phyloP scores from a whole-genome alignment of 495 filamentous ascomycete genomes.

The Diplogelasinospora grovesii region DNA sequence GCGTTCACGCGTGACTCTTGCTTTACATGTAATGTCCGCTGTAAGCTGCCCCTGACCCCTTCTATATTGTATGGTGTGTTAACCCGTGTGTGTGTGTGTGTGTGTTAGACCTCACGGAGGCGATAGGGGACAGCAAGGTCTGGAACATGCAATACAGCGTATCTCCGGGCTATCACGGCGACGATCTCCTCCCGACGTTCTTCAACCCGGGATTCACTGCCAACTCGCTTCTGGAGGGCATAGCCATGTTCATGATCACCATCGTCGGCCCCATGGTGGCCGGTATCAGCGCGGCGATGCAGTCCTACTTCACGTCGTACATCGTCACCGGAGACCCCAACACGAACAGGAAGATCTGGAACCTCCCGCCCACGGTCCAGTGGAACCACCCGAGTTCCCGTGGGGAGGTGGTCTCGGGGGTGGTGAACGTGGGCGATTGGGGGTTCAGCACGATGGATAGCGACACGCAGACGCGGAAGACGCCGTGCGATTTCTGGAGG shows the following conservation, averaged over 20 bases:
- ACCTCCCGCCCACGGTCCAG: constrained; percentile 29
- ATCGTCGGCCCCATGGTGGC: constrained; percentile 25
- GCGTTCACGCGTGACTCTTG: constrained; percentile 29
- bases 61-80: no score
- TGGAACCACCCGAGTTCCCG: constrained; percentile 23
- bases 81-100: no score
- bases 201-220: constrained; percentile 25
- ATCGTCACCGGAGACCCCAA: constrained; percentile 33
- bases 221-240: constrained; percentile 26
- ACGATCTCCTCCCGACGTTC: constrained; percentile 30
- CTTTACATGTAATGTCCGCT: constrained; percentile 36
- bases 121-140: constrained; percentile 18
- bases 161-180: constrained; percentile 27
- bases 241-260: constrained; percentile 25
- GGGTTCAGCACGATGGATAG: constrained; percentile 26
- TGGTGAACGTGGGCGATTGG: constrained; percentile 31
- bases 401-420: constrained; percentile 19
- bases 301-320: constrained; percentile 35
- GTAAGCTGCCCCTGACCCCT: no score
- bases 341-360: constrained; percentile 23
- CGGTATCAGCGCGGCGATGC: constrained; percentile 31
- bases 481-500: constrained; percentile 33
- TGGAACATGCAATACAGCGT: constrained; percentile 35
- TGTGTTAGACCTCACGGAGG: constrained; percentile 25
- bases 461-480: constrained; percentile 27